Base-by-base conservation (phyloP, 2,329 filamentous ascomycete species). In the Remersonia thermophila region DNA sequence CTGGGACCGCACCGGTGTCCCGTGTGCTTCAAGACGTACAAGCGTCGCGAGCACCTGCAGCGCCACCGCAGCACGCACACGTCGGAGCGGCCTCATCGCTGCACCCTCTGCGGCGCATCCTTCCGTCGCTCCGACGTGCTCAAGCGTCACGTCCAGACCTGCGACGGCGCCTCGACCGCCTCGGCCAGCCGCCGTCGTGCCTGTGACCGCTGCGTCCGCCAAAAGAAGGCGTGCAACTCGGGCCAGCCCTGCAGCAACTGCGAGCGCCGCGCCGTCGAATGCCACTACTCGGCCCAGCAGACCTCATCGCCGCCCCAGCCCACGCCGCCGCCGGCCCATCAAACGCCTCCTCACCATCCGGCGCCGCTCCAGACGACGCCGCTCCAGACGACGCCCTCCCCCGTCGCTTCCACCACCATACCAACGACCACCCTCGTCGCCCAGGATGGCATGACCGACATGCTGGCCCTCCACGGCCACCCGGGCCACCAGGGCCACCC, bases 81-180 rank as follows among this genome's bases (percentile, higher is more conserved):
- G 3, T 40, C 47, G 2, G 50, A 54, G 20, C 51, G 56, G 3
- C 56, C 55, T 8, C 50, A 56, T 36, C 44, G 45, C 25, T 60
- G 57, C 42, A 38, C 42, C 7, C 39, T 47, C 2, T 60, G 58
- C 28, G 44, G 44, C 20, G 51, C 51, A 4, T 43, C 51, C 1
- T 60, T 60, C 34, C 54, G 58, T 40, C 50, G 58, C 13, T 54
- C 54, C 4, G 57, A 60, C 43, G 54, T 58, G 13, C 46, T 60
- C n/a, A 54, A 53, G 32, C 51, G 57, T 3, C 58, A 61, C 40
- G 26, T 52, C 15, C 46, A 52, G 32, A 54, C 54, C 3, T 59
- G 56, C 38, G 49, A 54, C 26, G 53, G 50, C 26, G 27, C 38
- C 29, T 30, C 39, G 9, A 32, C 35, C 14, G 34, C 42, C 8